Evolutionary conservation across 257 asterid genomes (phyloP).

Genomic region (Primulina tabacum): DNA sequence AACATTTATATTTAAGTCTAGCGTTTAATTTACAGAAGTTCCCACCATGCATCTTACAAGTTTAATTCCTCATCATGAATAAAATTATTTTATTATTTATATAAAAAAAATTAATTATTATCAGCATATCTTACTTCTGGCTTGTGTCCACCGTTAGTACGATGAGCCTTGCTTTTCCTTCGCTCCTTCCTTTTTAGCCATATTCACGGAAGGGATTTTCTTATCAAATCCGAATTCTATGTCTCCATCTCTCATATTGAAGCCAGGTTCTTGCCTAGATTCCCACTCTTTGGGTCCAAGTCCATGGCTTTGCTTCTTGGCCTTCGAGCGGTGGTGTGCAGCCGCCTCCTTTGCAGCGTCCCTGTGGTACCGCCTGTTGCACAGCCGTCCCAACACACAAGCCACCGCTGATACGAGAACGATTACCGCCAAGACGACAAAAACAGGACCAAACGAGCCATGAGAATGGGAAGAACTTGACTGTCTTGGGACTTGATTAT

Average conservation of each 20-base stretch:
- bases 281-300: slow-evolving; percentile 41
- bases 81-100: no score
- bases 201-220: slow-evolving; percentile 34
- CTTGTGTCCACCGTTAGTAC: slow-evolving; percentile 34
- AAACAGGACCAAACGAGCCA: slow-evolving; percentile 73
- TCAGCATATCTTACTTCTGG: slow-evolving; percentile 48
- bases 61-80: no score
- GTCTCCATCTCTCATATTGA: slow-evolving; percentile 50
- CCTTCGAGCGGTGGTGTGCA: not conserved
- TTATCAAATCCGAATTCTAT: slow-evolving; percentile 66
- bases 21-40: no score
- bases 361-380: slow-evolving; percentile 48
- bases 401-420: slow-evolving; percentile 59
- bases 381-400: slow-evolving; percentile 61
- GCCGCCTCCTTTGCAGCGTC: slow-evolving; percentile 26
- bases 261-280: slow-evolving; percentile 40
- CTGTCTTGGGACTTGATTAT: no score
- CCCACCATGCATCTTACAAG: no score
- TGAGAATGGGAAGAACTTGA: slow-evolving; percentile 35
- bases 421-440: slow-evolving; percentile 63
- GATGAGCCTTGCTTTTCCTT: slow-evolving; percentile 24
- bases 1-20: no score
- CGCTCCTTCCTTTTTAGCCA: slow-evolving; percentile 22
- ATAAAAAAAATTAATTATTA: no score
- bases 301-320: slow-evolving; percentile 9